Percentiles rank a stretch among this genome's conserved stretches.
phyloP scores from a whole-genome alignment of 1,284 basidiomycete species.

The Phellopilus nigrolimitatus region DNA sequence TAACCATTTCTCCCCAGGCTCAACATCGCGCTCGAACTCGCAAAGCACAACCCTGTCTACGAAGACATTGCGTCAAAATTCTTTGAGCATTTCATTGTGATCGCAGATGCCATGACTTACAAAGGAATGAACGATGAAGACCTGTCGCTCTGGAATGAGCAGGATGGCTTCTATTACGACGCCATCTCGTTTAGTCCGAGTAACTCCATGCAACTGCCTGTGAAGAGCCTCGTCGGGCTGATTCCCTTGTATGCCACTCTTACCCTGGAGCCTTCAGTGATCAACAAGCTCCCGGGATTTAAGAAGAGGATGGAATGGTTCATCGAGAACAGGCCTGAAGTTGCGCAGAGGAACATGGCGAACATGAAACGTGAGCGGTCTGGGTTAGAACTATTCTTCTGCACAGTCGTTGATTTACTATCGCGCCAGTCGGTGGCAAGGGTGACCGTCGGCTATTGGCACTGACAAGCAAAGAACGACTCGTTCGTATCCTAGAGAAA shows the following conservation, averaged over 20 bases:
- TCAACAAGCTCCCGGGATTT: constrained; percentile 94
- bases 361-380: constrained; percentile 77
- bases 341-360: constrained; percentile 91
- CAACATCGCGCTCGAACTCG: constrained; percentile 94
- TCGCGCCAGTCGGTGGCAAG: constrained; percentile 59
- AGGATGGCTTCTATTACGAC: constrained; percentile 98
- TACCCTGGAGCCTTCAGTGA: constrained; percentile 84
- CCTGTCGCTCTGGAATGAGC: constrained; percentile 88
- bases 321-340: constrained; percentile 85
- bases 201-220: constrained; percentile 84
- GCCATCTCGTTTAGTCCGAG: constrained; percentile 88
- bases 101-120: constrained; percentile 97
- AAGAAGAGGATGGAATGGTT: constrained; percentile 99
- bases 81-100: constrained; percentile 96
- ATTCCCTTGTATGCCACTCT: constrained; percentile 95
- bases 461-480: constrained; percentile 86
- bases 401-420: not conserved
- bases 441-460: constrained; percentile 88
- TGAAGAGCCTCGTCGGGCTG: constrained; percentile 90
- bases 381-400: not conserved
- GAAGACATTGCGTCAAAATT: constrained; percentile 99
- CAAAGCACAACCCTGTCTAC: constrained; percentile 96
- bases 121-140: constrained; percentile 65
- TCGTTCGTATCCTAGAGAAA: constrained; percentile 86
- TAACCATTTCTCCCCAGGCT: constrained; percentile 50